phyloP scores from a whole-genome alignment of 164 flowering plant genomes.

The Berberis vulgaris region DNA sequence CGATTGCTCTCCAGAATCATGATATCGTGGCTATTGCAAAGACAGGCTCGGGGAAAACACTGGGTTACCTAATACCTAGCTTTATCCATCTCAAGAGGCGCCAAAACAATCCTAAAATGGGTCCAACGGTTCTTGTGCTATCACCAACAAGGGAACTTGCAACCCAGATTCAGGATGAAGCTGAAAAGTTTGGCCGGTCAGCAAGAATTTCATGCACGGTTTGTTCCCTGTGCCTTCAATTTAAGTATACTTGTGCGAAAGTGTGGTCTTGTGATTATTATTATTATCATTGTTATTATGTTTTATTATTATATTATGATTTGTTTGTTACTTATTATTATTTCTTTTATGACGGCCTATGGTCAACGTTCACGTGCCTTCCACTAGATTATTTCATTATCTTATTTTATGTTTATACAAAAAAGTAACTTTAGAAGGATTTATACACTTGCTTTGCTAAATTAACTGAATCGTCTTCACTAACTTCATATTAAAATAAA shows the following conservation, averaged over 20 bases:
- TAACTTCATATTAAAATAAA: too few relatives aligned
- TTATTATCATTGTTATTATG: not conserved
- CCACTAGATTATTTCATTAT: too few relatives aligned
- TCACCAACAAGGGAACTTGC: constrained; percentile 96
- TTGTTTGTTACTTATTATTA: too few relatives aligned
- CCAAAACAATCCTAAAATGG: constrained; percentile 49
- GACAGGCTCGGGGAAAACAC: constrained; percentile 95
- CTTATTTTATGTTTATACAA: too few relatives aligned
- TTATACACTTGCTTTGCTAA: too few relatives aligned
- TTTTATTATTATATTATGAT: not conserved
- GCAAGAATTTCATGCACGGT: constrained; percentile 83
- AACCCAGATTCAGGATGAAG: constrained; percentile 88
- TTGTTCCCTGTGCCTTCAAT: constrained; percentile 7
- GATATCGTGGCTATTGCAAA: constrained; percentile 92
- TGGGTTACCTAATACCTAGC: constrained; percentile 81
- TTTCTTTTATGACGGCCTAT: too few relatives aligned
- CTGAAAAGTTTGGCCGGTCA: constrained; percentile 72
- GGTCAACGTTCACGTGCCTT: too few relatives aligned
- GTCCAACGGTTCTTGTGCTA: constrained; percentile 79
- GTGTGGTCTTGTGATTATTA: not conserved
- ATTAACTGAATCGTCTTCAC: too few relatives aligned
- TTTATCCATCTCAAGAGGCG: constrained; percentile 63
- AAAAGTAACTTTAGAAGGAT: too few relatives aligned
- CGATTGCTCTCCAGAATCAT: constrained; percentile 68
- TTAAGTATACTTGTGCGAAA: not conserved